Conservation (phyloP, 2,329 filamentous ascomycete species). For the Sporothrix humicola region DNA sequence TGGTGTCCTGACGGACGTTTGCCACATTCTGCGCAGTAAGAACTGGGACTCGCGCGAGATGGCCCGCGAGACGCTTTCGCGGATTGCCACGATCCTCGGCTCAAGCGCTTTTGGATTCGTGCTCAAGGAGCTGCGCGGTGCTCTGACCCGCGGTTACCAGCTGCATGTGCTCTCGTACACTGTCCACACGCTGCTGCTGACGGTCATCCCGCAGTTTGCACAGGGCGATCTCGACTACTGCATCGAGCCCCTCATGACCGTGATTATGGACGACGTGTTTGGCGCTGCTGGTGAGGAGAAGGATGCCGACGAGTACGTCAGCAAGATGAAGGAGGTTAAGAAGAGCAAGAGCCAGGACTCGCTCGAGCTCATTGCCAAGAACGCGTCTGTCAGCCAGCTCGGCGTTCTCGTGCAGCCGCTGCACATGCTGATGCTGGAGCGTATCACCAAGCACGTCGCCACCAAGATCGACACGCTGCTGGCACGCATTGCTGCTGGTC, state of each 20-base stretch:
- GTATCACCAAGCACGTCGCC: slow-evolving; percentile 79
- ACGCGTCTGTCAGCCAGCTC: slow-evolving; percentile 75
- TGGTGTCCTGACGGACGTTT: slow-evolving; percentile 86
- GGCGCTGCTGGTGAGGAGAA: slow-evolving; percentile 92
- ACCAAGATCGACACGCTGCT: slow-evolving; percentile 91
- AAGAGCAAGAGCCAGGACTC: slow-evolving; percentile 98
- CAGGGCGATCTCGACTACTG: slow-evolving; percentile 92
- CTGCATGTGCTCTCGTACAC: slow-evolving; percentile 95
- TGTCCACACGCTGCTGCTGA: slow-evolving; percentile 86
- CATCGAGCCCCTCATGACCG: slow-evolving; percentile 73
- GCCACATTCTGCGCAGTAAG: slow-evolving; percentile 88
- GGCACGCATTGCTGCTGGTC: slow-evolving; percentile 78
- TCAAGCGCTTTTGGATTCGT: slow-evolving; percentile 87
- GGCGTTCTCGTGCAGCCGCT: slow-evolving; percentile 78
- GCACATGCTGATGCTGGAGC: slow-evolving; percentile 78
- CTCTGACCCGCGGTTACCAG: slow-evolving; percentile 85
- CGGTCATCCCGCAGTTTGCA: slow-evolving; percentile 71
- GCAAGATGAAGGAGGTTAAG: slow-evolving; percentile 96
- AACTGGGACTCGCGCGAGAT: slow-evolving; percentile 88
- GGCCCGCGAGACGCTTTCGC: slow-evolving; percentile 83
- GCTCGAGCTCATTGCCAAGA: slow-evolving; percentile 89
- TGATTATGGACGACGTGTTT: slow-evolving; percentile 98
- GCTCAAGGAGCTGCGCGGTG: slow-evolving; percentile 85
- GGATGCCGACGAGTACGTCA: slow-evolving; percentile 93
- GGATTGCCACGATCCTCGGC: slow-evolving; percentile 81